phyloP scores from a whole-genome alignment of 169 alveolate species.

The Eimeria falciformis region DNA sequence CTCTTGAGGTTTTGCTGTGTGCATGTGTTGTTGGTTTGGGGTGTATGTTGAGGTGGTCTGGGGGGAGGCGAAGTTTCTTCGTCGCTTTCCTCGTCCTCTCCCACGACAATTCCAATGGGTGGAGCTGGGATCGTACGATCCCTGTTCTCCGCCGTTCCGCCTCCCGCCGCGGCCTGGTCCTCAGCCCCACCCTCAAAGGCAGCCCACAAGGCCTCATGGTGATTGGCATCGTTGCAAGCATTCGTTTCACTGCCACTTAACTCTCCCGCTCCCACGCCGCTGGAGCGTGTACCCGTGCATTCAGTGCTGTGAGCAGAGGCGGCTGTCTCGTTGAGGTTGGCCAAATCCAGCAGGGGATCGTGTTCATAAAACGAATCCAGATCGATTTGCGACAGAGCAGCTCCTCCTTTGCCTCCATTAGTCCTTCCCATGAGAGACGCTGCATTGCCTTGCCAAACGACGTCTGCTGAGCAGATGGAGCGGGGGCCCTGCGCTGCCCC shows the following conservation, averaged over 20 bases:
- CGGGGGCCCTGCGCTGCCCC: not conserved
- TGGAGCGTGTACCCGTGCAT: constrained; percentile 5
- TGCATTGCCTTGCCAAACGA: not conserved
- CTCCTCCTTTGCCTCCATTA: not conserved
- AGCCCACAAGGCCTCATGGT: not conserved
- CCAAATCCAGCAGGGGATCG: constrained; percentile 12
- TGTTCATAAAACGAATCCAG: constrained; percentile 51
- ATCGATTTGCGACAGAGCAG: not conserved
- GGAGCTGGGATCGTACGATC: not conserved
- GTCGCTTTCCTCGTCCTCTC: constrained; percentile 73
- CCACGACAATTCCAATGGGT: constrained; percentile 25
- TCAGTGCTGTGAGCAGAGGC: not conserved
- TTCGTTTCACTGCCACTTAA: not conserved
- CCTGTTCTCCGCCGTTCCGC: not conserved
- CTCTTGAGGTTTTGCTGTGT: too few species aligned
- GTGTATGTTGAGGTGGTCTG: too few species aligned
- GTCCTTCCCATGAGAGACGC: constrained; percentile 61
- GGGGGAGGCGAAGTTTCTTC: too few species aligned
- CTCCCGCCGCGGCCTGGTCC: not conserved
- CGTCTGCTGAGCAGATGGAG: constrained; percentile 42
- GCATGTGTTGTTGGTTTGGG: too few species aligned
- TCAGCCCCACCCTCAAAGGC: not conserved
- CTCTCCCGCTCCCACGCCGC: not conserved
- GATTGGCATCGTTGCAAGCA: not conserved
- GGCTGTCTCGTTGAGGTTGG: not conserved